Percentiles rank a stretch among this genome's conserved stretches.
These are phyloP conservation scores for Kuraishia cidri DNA, from an alignment of 805 yeast species.

Conservation along the genomic window DNA sequence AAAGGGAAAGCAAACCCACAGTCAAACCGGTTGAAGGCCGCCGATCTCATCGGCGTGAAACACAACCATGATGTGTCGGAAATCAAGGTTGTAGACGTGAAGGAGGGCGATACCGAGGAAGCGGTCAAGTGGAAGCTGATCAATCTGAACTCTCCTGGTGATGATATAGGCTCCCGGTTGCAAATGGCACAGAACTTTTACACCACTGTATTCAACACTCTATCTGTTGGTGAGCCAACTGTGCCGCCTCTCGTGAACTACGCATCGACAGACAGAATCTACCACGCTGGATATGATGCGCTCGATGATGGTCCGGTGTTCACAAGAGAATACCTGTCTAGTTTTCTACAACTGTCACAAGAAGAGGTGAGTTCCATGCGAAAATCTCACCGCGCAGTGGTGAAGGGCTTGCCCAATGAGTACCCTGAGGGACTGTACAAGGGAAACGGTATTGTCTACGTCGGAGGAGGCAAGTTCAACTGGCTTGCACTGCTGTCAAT, in stretches of 20 bases:
- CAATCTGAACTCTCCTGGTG: conserved; percentile 15
- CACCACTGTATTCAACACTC: conserved; percentile 27
- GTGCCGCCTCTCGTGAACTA: conserved; percentile 32
- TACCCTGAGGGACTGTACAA: conserved; percentile 29
- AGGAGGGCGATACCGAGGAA: background rate
- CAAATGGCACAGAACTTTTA: conserved; percentile 31
- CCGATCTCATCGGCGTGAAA: too few relatives aligned
- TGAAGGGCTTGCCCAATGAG: conserved; percentile 36
- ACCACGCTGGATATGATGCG: conserved; percentile 44
- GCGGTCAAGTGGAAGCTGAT: conserved; percentile 7
- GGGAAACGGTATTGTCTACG: conserved; percentile 56
- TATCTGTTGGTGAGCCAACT: conserved; percentile 30
- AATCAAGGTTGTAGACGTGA: too few relatives aligned
- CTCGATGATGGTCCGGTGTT: conserved; percentile 7
- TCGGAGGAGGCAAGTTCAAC: conserved; percentile 73
- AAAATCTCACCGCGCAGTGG: conserved; percentile 36
- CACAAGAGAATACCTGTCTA: conserved; percentile 2
- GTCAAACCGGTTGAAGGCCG: too few relatives aligned
- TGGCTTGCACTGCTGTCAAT: conserved; percentile 61
- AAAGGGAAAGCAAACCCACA: too few relatives aligned
- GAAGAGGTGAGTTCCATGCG: conserved; percentile 26
- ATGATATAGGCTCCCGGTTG: conserved; percentile 21
- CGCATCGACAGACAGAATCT: conserved; percentile 34
- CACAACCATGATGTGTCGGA: too few relatives aligned
- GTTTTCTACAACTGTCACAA: conserved; percentile 13